A percentile compares a stretch with the other conserved stretches of the same genome.
These are phyloP conservation scores for Phytophthora constricta DNA, from an alignment of 352 stramenopile species.

Conservation along the genomic window DNA sequence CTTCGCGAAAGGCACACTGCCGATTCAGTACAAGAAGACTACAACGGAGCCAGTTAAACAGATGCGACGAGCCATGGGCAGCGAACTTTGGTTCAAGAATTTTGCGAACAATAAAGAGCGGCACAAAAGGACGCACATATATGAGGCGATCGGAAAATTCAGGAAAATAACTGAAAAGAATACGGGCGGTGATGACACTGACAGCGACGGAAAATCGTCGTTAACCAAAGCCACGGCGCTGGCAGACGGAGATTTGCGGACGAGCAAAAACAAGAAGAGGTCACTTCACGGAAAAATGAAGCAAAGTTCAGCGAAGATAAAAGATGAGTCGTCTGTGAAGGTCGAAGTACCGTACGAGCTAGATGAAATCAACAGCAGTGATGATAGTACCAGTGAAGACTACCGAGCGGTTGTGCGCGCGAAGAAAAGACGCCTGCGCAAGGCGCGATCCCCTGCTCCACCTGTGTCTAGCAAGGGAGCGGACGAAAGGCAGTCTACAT, in stretches of 20 bases:
- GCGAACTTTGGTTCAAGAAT: constrained; percentile 32
- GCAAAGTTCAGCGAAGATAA: constrained; percentile 15
- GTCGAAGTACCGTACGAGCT: constrained; percentile 14
- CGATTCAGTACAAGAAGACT: constrained; percentile 28
- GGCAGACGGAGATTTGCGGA: background rate
- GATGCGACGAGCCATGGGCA: constrained; percentile 32
- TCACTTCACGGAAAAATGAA: constrained; percentile 1
- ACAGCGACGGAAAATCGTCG: constrained; percentile 2
- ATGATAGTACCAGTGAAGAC: constrained; percentile 2
- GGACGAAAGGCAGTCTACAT: background rate
- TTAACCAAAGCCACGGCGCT: background rate
- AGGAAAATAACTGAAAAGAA: constrained; percentile 5
- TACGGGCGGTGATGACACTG: constrained; percentile 4
- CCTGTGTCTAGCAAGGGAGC: background rate
- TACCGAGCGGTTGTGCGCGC: background rate
- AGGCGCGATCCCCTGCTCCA: background rate
- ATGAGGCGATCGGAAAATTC: constrained; percentile 21
- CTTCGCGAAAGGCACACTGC: constrained; percentile 35
- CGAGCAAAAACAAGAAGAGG: constrained; percentile 22
- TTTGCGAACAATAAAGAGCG: constrained; percentile 41
- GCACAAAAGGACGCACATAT: constrained; percentile 32
- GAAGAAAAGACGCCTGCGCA: constrained; percentile 19
- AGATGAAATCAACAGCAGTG: constrained; percentile 14
- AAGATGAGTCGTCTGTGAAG: constrained; percentile 11
- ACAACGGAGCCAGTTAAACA: constrained; percentile 25